Conservation (phyloP, 2,329 filamentous ascomycete species). For the Penicillium sp. region DNA sequence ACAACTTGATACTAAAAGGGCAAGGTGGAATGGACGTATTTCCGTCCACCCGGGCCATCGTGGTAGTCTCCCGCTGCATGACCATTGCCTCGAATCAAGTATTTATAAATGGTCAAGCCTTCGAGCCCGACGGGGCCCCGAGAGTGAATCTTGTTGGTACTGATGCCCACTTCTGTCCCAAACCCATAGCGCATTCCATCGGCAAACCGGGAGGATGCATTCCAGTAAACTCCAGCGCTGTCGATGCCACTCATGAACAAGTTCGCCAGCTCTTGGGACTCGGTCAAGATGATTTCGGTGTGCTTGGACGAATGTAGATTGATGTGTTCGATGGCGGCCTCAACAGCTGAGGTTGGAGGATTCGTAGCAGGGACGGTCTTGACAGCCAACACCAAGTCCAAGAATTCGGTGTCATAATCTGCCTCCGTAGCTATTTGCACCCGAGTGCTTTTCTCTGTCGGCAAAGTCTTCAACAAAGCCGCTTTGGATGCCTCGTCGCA, state of each 20-base stretch:
- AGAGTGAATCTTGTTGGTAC: conserved; percentile 97
- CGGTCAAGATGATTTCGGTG: conserved; percentile 86
- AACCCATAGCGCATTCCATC: conserved; percentile 98
- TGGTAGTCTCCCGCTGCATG: conserved; percentile 77
- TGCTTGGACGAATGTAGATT: conserved; percentile 90
- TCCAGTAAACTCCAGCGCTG: conserved; percentile 94
- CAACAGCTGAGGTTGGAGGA: conserved; percentile 46
- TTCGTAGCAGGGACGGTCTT: conserved; percentile 63
- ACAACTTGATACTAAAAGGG: conserved; percentile 15
- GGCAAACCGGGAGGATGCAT: conserved; percentile 88
- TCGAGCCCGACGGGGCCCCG: conserved; percentile 91
- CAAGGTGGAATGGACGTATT: conserved; percentile 58
- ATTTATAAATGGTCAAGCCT: conserved; percentile 96
- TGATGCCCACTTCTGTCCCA: conserved; percentile 96
- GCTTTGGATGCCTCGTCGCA: conserved; percentile 72
- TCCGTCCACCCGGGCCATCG: conserved; percentile 52
- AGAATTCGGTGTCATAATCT: conserved; percentile 88
- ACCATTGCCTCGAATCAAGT: conserved; percentile 79
- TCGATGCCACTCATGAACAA: conserved; percentile 83
- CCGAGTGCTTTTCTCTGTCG: conserved; percentile 44
- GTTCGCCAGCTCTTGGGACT: conserved; percentile 66
- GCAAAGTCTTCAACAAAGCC: conserved; percentile 55
- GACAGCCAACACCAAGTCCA: conserved; percentile 80
- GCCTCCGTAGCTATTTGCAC: conserved; percentile 65
- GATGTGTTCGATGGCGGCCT: conserved; percentile 81